A percentile compares a stretch with the other conserved stretches of the same genome.
These are phyloP conservation scores for Micractinium sp. DNA, from an alignment of 139 green algal genomes.

Conservation along the genomic window DNA sequence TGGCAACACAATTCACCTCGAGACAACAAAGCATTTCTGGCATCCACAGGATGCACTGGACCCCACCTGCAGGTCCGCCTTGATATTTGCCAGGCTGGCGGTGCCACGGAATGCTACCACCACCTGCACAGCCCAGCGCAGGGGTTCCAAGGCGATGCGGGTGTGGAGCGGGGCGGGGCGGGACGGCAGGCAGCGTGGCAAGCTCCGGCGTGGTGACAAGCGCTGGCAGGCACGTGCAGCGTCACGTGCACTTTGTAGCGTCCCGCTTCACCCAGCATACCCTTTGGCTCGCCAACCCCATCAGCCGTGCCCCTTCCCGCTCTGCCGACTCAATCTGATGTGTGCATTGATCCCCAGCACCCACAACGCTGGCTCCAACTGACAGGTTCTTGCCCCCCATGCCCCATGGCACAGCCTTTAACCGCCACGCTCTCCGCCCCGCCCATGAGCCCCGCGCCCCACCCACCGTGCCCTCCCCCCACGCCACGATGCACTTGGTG, in stretches of 20 bases:
- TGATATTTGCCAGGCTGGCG: constrained; percentile 38
- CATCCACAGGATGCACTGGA: no score
- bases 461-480: constrained; percentile 25
- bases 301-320: no score
- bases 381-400: no score
- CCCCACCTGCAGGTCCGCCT: constrained; percentile 34
- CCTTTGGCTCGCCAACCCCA: background rate
- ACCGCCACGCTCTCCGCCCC: no score
- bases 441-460: background rate
- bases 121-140: background rate
- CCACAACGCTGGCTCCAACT: no score
- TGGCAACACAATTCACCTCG: no score
- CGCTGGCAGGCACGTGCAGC: background rate
- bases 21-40: no score
- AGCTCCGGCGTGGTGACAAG: background rate
- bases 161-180: background rate
- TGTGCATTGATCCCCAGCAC: no score
- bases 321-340: no score
- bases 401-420: no score
- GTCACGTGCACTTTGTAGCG: background rate
- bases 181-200: no score
- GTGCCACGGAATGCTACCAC: constrained; percentile 41
- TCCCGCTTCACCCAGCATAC: background rate
- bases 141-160: background rate
- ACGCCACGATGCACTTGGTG: constrained; percentile 29